Evolutionary conservation across 2,329 filamentous ascomycete species (phyloP), one percentile per base, ranked within the genome.

Genomic region (Neonectria ditissima): DNA sequence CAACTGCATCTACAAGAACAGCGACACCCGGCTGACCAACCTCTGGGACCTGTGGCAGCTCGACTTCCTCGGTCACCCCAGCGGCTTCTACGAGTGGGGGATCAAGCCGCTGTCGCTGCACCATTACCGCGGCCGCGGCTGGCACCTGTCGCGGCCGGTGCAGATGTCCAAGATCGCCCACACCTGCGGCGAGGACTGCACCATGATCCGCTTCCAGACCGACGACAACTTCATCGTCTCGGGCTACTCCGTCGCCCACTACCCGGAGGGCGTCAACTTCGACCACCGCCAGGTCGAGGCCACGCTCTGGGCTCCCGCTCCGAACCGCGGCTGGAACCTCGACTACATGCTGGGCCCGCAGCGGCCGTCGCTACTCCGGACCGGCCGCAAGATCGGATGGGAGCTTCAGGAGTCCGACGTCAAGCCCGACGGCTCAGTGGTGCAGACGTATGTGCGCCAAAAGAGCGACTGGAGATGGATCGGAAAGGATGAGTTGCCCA

Each of bases 1-100:
- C 58, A 86, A 88, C 71, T 90, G 88, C 76, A 86, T 90, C 70
- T 89, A 89, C 76, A 84, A 88, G 68, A 84, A 90, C 74, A 87
- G 87, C 2, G 81, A 84, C 34, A 84, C 86, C 10, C 83, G 84
- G n/a, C 75, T 90, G 55, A 87, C 85, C 2, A 80, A 84, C 14
- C 76, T 89, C 59, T 82, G 83, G 70, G 84, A 86, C 37, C 80
- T 90, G 13, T 89, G 85, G 78, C 88, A 90, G 74, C 80, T 90
- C 24, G 88, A 90, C 71, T 78, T 90, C 50, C 82, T 83, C 61
- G 85, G 84, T 51, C 86, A 90, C 71, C 85, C 87, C 4, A 86
- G 86, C 0, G 88, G 88, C 5, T 89, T 90, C 76, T 90, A 89
- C 75, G 88, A 90, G 77, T 84, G 84, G 41, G 86, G 86, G 30